Conservation (phyloP, 148 eudicot genomes). For the Fallopia convolvulus region DNA sequence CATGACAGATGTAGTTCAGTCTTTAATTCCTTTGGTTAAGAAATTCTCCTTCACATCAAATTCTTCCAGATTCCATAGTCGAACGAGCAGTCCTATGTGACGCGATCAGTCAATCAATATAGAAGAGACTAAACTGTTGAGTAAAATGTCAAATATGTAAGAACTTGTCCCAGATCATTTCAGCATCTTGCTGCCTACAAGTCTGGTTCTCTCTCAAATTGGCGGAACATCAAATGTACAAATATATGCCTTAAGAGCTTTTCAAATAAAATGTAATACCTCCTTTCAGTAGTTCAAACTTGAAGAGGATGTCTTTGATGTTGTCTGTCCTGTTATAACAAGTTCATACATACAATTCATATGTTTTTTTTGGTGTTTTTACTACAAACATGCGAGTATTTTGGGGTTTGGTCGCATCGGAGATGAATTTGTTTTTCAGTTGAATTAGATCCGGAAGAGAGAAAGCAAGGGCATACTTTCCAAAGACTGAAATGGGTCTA, state of each 20-base stretch:
- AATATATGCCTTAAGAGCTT: not conserved
- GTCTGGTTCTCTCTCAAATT: not conserved
- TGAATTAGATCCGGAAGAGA: not conserved
- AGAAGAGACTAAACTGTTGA: not conserved
- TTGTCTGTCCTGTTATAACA: not conserved
- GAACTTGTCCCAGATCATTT: not conserved
- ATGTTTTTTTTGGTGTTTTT: too few species aligned
- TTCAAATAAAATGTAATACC: not conserved
- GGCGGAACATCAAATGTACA: not conserved
- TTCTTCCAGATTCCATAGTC: slow-evolving; percentile 38
- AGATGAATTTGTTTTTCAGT: not conserved
- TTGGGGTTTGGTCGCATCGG: too few species aligned
- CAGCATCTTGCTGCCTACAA: not conserved
- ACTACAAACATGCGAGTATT: too few species aligned
- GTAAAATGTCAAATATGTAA: not conserved
- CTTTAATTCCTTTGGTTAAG: slow-evolving; percentile 70
- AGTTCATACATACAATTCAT: not conserved
- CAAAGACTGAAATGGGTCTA: not conserved
- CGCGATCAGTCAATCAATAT: not conserved
- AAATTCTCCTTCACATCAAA: slow-evolving; percentile 33
- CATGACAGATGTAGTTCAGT: slow-evolving; percentile 87
- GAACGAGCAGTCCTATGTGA: slow-evolving; percentile 6
- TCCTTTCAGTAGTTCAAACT: not conserved
- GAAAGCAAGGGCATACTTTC: not conserved
- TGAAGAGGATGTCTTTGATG: not conserved